These are phyloP conservation scores for Ilex paraguariensis DNA, from an alignment of 305 asterid species.

Conservation along the genomic window DNA sequence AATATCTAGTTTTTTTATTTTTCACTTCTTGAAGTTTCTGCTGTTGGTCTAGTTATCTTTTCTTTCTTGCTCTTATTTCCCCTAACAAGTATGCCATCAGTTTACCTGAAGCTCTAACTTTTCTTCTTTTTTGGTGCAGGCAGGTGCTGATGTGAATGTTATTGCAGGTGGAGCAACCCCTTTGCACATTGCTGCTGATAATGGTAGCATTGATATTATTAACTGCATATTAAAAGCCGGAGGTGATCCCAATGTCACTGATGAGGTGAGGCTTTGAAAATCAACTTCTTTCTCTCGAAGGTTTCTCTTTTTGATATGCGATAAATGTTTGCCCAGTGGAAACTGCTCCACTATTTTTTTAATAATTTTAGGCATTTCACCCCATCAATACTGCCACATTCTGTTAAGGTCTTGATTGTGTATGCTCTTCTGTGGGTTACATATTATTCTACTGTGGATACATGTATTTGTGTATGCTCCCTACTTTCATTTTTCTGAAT, in stretches of 20 bases:
- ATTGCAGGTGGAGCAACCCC: conserved; percentile 92
- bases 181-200: conserved; percentile 91
- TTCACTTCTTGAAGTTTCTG: too few species aligned
- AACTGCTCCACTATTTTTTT: too few species aligned
- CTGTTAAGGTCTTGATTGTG: too few species aligned
- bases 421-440: too few species aligned
- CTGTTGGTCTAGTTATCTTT: background rate
- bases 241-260: conserved; percentile 79
- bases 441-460: too few species aligned
- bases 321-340: too few species aligned
- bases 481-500: too few species aligned
- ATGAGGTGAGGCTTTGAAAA: conserved; percentile 50
- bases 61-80: too few species aligned
- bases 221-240: conserved; percentile 81
- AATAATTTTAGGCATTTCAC: too few species aligned
- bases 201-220: conserved; percentile 64
- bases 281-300: background rate
- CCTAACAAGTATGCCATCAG: too few species aligned
- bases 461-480: too few species aligned
- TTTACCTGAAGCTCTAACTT: background rate
- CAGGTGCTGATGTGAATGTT: conserved; percentile 72
- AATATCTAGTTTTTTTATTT: background rate
- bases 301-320: background rate
- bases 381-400: too few species aligned
- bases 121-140: conserved; percentile 41